Evolutionary conservation across 345 rosid species (phyloP).

Genomic region (Sisymbrium irio): DNA sequence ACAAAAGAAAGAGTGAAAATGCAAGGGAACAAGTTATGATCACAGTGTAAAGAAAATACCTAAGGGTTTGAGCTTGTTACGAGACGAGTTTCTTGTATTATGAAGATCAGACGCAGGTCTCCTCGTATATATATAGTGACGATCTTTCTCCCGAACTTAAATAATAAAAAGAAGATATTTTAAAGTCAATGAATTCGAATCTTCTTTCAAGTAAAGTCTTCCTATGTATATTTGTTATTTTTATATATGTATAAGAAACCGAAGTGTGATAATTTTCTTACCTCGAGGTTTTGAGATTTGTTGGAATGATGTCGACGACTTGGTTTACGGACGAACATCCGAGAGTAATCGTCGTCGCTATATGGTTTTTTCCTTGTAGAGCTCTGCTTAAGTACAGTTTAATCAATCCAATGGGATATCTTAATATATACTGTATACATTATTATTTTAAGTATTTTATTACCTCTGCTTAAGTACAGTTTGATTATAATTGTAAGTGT

Average conservation of each 20-base stretch:
- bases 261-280: too few species aligned
- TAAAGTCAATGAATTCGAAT: neutral
- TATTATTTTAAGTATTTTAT: neutral
- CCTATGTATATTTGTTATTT: too few species aligned
- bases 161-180: neutral
- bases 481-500: too few species aligned
- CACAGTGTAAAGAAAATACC: neutral
- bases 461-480: neutral
- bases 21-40: neutral
- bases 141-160: neutral
- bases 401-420: neutral
- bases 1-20: neutral
- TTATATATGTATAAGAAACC: too few species aligned
- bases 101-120: conserved; percentile 1
- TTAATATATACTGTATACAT: neutral
- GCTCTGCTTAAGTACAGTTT: too few species aligned
- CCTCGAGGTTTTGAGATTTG: too few species aligned
- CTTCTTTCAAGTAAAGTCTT: too few species aligned
- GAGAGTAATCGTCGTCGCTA: too few species aligned
- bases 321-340: too few species aligned
- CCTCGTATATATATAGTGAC: neutral
- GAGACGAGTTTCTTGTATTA: neutral
- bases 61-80: neutral
- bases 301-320: too few species aligned
- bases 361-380: too few species aligned